Evolutionary conservation across 306 rosid species (phyloP).

Genomic region (Quercus alba): DNA sequence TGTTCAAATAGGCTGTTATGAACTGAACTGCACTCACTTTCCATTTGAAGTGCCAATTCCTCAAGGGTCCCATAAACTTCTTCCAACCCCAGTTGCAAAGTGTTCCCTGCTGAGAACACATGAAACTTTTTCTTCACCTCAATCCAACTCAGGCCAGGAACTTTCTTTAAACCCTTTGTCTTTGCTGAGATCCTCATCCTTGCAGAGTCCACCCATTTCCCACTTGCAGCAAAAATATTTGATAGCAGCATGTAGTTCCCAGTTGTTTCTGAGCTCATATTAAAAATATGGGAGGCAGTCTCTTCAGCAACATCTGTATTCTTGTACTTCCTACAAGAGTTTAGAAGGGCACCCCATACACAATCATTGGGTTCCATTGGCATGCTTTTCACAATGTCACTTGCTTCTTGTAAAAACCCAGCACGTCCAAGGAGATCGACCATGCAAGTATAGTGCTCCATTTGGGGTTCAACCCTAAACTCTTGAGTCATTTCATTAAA

Average conservation of each 20-base stretch:
- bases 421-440: constrained; percentile 88
- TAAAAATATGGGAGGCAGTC: constrained; percentile 41
- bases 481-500: constrained; percentile 50
- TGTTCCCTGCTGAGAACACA: constrained; percentile 61
- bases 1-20: constrained; percentile 14
- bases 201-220: constrained; percentile 88
- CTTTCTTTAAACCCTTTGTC: constrained; percentile 62
- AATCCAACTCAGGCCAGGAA: constrained; percentile 79
- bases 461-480: constrained; percentile 54
- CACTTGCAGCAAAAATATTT: constrained; percentile 69
- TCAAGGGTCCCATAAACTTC: constrained; percentile 48
- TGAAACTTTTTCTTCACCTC: constrained; percentile 62
- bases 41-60: constrained; percentile 62
- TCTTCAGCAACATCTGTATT: constrained; percentile 54
- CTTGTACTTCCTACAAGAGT: constrained; percentile 68
- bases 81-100: constrained; percentile 37
- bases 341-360: constrained; percentile 76
- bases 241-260: constrained; percentile 82
- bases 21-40: constrained; percentile 25
- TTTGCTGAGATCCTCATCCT: constrained; percentile 69
- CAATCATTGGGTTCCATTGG: constrained; percentile 72
- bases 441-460: constrained; percentile 85
- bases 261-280: constrained; percentile 33
- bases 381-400: constrained; percentile 56
- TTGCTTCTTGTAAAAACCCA: constrained; percentile 72